These are phyloP conservation scores for Yamadazyma atlantica DNA, from an alignment of 1,139 yeast genomes.

Conservation along the genomic window DNA sequence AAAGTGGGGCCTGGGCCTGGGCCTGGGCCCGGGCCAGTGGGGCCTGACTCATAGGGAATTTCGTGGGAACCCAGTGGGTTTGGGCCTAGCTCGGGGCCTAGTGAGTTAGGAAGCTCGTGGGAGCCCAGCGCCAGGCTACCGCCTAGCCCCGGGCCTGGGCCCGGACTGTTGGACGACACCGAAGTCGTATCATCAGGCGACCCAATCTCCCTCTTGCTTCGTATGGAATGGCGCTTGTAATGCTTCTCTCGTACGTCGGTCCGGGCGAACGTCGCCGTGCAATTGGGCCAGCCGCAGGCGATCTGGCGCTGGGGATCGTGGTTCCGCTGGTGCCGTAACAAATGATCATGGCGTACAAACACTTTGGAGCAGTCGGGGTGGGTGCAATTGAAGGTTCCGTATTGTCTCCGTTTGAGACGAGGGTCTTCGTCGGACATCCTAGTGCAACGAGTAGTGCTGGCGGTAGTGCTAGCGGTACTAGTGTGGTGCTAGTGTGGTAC, in stretches of 20 bases:
- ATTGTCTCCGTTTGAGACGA: neutral
- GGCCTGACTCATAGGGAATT: too few relatives aligned
- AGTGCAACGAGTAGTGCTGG: too few relatives aligned
- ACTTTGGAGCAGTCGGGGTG: slow-evolving; percentile 27
- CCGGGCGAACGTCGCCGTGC: slow-evolving; percentile 36
- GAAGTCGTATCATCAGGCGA: neutral
- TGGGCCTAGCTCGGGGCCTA: too few relatives aligned
- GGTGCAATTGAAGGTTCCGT: slow-evolving; percentile 18
- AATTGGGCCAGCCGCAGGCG: slow-evolving; percentile 24
- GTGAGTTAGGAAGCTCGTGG: too few relatives aligned
- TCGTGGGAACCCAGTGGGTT: too few relatives aligned
- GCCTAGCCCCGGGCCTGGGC: too few relatives aligned
- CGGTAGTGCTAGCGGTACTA: too few relatives aligned
- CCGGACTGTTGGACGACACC: neutral
- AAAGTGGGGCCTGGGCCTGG: too few relatives aligned
- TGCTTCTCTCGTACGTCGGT: slow-evolving; percentile 39
- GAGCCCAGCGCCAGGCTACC: too few relatives aligned
- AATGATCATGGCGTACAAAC: slow-evolving; percentile 39
- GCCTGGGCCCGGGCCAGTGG: too few relatives aligned
- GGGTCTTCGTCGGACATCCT: too few relatives aligned
- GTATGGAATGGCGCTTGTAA: slow-evolving; percentile 24
- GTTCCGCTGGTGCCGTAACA: slow-evolving; percentile 38
- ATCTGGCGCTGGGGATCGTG: slow-evolving; percentile 36
- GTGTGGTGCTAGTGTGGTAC: too few relatives aligned
- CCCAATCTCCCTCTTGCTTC: neutral